phyloP scores from a whole-genome alignment of 2,329 filamentous ascomycete species.

The Pseudogymnoascus sp. region DNA sequence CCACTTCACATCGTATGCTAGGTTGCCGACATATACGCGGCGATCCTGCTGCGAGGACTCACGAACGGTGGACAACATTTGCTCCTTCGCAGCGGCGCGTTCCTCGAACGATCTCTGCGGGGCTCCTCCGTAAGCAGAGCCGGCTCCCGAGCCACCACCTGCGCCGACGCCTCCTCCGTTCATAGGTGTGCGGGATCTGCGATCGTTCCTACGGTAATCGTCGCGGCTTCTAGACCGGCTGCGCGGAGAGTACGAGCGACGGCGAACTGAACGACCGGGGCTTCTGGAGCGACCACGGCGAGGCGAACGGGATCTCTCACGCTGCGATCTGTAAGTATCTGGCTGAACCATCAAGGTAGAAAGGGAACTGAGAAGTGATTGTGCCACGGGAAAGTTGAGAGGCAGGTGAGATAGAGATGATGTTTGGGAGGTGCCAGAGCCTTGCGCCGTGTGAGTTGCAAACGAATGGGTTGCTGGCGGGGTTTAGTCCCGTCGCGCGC shows the following conservation, averaged over 20 bases:
- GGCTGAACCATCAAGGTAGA: slow-evolving; percentile 24
- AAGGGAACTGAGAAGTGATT: slow-evolving; percentile 1
- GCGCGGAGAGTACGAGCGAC: slow-evolving; percentile 71
- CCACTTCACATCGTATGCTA: slow-evolving; percentile 99
- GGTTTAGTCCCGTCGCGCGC: background rate
- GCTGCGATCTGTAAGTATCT: slow-evolving; percentile 45
- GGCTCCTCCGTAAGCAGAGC: slow-evolving; percentile 56
- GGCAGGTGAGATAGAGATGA: slow-evolving; percentile 11
- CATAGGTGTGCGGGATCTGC: slow-evolving; percentile 82
- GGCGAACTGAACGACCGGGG: slow-evolving; percentile 59
- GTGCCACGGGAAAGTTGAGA: slow-evolving; percentile 13
- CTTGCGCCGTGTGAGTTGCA: slow-evolving; percentile 12
- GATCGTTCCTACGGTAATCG: slow-evolving; percentile 66
- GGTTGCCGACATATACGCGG: slow-evolving; percentile 97
- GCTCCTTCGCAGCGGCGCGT: slow-evolving; percentile 73
- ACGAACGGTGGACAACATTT: slow-evolving; percentile 91
- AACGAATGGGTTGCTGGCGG: background rate
- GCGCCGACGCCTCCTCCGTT: slow-evolving; percentile 60
- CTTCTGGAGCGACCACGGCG: slow-evolving; percentile 78
- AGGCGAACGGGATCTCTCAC: slow-evolving; percentile 75
- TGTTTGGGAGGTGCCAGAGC: slow-evolving; percentile 12
- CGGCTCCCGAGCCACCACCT: slow-evolving; percentile 61
- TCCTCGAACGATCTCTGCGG: slow-evolving; percentile 77
- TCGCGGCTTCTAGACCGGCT: slow-evolving; percentile 72
- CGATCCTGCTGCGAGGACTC: slow-evolving; percentile 97